Percentiles rank a stretch among this genome's conserved stretches.
Conservation (phyloP, 345 rosid genomes). For the Stellera chamaejasme region DNA sequence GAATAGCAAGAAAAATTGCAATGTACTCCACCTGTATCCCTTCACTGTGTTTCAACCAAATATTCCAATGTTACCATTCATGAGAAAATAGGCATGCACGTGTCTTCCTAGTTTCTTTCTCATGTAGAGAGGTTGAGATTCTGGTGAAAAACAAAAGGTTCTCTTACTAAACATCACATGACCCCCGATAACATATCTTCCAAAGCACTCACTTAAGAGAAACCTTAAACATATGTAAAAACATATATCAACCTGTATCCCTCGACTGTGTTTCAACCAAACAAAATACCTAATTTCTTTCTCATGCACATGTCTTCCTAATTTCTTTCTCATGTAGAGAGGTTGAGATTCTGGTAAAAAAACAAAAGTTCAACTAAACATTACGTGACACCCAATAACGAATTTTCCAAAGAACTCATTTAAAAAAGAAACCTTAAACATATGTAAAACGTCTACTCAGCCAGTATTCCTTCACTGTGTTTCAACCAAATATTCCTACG, state of each 20-base stretch:
- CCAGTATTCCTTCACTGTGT: conserved; percentile 80
- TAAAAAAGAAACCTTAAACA: no score
- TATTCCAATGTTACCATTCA: conserved; percentile 24
- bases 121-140: no score
- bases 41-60: conserved; percentile 62
- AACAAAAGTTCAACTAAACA: conserved; percentile 2
- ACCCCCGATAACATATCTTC: no score
- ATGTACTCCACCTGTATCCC: conserved; percentile 74
- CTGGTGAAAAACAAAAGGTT: conserved; percentile 1
- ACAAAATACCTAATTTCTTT: no score
- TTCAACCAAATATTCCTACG: conserved; percentile 17
- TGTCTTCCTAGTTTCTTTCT: background rate
- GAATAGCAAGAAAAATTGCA: conserved; percentile 68
- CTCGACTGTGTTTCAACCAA: conserved; percentile 67
- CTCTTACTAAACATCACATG: background rate
- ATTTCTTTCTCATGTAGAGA: no score
- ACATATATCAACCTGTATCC: conserved; percentile 44
- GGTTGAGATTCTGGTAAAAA: no score
- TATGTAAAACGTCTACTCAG: conserved; percentile 19
- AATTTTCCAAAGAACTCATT: no score
- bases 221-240: no score
- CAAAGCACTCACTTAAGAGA: no score
- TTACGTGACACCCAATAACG: background rate
- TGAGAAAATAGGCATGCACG: conserved; percentile 12
- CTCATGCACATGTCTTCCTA: background rate